These are phyloP conservation scores for Cucurbita moschata DNA, from an alignment of 306 rosid species.

Conservation along the genomic window DNA sequence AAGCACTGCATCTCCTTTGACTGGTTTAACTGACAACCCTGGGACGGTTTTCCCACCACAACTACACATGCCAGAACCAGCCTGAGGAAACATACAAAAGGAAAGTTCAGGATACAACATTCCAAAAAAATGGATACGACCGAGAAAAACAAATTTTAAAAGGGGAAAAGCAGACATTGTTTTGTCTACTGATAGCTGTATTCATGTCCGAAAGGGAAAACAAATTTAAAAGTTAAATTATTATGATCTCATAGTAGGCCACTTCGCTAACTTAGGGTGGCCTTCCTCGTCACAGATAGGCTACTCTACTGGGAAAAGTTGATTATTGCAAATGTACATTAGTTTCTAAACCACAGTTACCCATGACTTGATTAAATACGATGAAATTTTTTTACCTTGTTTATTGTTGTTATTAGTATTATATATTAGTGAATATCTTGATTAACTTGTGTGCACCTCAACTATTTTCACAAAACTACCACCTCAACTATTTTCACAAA, in stretches of 20 bases:
- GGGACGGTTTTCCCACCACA: conserved; percentile 62
- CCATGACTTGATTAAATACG: neutral
- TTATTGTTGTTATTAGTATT: neutral
- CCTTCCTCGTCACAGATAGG: neutral
- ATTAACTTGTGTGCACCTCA: no score
- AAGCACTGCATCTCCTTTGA: conserved; percentile 83
- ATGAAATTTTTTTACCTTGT: neutral
- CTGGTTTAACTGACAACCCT: conserved; percentile 71
- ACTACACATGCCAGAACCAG: conserved; percentile 77
- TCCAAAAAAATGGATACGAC: neutral
- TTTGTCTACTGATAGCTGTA: neutral
- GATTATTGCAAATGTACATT: neutral
- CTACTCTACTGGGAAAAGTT: neutral
- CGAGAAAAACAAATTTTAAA: neutral
- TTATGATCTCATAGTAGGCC: neutral
- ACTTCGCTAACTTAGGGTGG: neutral
- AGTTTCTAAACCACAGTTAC: neutral
- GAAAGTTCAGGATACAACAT: neutral
- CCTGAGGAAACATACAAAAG: conserved; percentile 30
- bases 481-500: no score
- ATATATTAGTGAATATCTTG: neutral
- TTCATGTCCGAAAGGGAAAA: neutral
- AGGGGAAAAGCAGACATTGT: neutral
- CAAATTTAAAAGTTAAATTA: neutral
- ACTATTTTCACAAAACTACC: no score